These are phyloP conservation scores for Ogataea wickerhamii DNA, from an alignment of 805 yeast genomes.

Conservation along the genomic window DNA sequence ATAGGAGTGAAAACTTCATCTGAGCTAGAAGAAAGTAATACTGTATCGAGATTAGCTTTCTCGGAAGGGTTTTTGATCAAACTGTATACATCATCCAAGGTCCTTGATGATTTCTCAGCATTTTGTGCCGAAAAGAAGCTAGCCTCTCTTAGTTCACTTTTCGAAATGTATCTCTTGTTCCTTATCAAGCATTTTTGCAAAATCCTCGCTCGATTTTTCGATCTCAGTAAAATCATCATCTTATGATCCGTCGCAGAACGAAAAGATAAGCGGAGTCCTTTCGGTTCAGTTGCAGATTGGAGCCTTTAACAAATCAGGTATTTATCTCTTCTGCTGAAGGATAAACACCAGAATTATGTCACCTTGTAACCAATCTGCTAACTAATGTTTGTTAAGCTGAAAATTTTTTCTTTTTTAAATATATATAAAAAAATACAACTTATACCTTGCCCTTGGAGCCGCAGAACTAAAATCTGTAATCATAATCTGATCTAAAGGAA, in stretches of 20 bases:
- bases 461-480: not conserved
- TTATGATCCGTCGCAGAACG: too few species aligned
- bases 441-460: not conserved
- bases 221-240: not conserved
- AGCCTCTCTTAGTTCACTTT: conserved; percentile 10
- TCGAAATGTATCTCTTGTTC: conserved; percentile 4
- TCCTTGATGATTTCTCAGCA: conserved; percentile 6
- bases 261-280: too few species aligned
- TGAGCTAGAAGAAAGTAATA: conserved; percentile 19
- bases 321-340: too few species aligned
- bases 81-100: conserved; percentile 15
- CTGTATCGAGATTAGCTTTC: conserved; percentile 4
- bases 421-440: too few species aligned
- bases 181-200: conserved; percentile 2
- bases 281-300: too few species aligned
- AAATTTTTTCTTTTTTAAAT: too few species aligned
- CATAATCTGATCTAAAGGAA: too few species aligned
- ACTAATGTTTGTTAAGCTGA: too few species aligned
- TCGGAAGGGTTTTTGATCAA: conserved; percentile 5
- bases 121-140: conserved; percentile 8
- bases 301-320: too few species aligned
- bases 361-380: too few species aligned
- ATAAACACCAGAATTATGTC: too few species aligned
- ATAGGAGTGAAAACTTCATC: conserved; percentile 29
- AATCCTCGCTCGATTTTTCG: conserved; percentile 1